Evolutionary conservation across 192 early-diverging fungal genomes (phyloP).

Genomic region (Dimargaris xerosporica): DNA sequence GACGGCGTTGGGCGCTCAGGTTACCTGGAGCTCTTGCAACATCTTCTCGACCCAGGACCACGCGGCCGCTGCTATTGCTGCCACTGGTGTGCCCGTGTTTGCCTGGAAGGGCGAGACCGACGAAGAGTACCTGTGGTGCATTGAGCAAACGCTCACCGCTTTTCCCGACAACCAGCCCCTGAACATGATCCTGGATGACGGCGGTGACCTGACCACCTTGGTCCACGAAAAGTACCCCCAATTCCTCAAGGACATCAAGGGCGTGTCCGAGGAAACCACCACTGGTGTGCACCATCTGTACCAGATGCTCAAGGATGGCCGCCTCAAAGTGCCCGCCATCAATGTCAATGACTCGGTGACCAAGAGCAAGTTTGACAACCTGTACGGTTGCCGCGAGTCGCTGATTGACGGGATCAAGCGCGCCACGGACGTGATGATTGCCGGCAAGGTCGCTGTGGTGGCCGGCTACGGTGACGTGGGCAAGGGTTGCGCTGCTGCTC

Average conservation of each 20-base stretch:
- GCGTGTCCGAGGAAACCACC: constrained; percentile 98
- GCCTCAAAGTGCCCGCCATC: constrained; percentile 96
- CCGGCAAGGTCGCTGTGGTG: constrained; percentile 95
- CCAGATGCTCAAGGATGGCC: constrained; percentile 94
- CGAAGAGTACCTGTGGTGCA: constrained; percentile 99
- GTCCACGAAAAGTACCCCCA: constrained; percentile 95
- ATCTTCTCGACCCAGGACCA: constrained; percentile 99
- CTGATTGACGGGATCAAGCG: constrained; percentile 99
- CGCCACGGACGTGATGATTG: constrained; percentile 99
- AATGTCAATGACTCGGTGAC: constrained; percentile 99
- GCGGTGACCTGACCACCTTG: constrained; percentile 90
- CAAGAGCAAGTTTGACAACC: constrained; percentile 99
- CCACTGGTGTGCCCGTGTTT: constrained; percentile 88
- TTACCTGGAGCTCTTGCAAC: constrained; percentile 77
- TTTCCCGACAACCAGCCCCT: constrained; percentile 89
- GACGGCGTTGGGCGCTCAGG: constrained; percentile 86
- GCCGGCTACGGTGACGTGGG: constrained; percentile 99
- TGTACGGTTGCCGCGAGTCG: constrained; percentile 99
- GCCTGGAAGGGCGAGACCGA: constrained; percentile 99
- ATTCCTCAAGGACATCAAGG: constrained; percentile 69
- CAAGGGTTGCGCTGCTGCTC: constrained; percentile 96
- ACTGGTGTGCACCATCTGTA: constrained; percentile 99
- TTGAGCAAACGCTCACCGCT: constrained; percentile 80
- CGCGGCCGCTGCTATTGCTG: constrained; percentile 95
- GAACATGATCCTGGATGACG: constrained; percentile 99